A percentile compares a stretch with the other conserved stretches of the same genome.
Conservation (phyloP, 345 rosid species). For the Murraya koenigii region DNA sequence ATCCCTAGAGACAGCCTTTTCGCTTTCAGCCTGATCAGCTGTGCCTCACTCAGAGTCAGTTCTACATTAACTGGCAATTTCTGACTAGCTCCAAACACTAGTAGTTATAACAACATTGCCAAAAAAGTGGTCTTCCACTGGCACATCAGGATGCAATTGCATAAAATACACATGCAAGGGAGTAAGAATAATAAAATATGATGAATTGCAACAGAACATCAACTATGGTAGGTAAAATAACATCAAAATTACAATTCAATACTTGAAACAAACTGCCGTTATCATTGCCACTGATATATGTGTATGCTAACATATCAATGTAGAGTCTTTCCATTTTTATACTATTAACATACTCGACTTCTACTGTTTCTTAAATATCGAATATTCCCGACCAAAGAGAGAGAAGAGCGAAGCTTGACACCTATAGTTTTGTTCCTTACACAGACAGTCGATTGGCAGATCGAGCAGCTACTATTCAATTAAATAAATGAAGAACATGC, state of each 20-base stretch:
- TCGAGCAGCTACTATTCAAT: neutral
- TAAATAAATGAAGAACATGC: slow-evolving; percentile 18
- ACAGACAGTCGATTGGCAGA: no score
- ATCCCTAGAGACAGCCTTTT: neutral
- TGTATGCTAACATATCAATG: slow-evolving; percentile 20
- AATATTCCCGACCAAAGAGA: no score
- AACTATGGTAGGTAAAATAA: slow-evolving; percentile 1
- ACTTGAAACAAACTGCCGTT: neutral
- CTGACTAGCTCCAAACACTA: neutral
- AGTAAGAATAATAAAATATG: no score
- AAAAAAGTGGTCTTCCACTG: neutral
- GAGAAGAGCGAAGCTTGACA: no score
- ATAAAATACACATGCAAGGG: neutral
- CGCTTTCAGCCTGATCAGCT: neutral
- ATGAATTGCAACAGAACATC: neutral
- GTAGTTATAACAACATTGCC: neutral
- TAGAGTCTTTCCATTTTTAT: slow-evolving; percentile 16
- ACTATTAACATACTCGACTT: slow-evolving; percentile 7
- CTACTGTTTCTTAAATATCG: slow-evolving; percentile 20
- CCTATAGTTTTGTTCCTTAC: no score
- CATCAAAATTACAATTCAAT: neutral
- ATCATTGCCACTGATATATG: slow-evolving; percentile 5
- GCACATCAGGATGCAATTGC: neutral
- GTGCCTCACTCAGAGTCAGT: neutral
- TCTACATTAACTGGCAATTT: no score